Conservation (phyloP, 2,329 filamentous ascomycete genomes). For the Monilinia laxa region DNA sequence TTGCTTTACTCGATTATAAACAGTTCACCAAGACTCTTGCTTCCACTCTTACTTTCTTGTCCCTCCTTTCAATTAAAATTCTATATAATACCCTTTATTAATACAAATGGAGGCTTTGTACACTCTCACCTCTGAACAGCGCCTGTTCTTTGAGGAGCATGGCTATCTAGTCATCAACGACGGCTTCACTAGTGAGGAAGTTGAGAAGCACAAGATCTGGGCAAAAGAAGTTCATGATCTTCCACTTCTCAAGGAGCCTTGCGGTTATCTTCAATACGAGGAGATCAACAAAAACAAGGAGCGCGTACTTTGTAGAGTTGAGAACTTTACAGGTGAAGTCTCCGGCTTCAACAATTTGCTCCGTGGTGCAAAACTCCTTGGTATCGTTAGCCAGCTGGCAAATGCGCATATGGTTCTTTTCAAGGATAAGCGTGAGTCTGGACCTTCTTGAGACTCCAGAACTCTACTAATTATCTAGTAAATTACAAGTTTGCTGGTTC, state of each 20-base stretch:
- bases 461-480: conserved; percentile 28
- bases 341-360: background rate
- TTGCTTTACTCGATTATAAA: background rate
- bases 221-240: conserved; percentile 38
- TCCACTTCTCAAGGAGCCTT: conserved; percentile 34
- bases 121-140: background rate
- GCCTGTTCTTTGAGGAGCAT: background rate
- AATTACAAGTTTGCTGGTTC: conserved; percentile 42
- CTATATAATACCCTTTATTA: background rate
- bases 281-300: conserved; percentile 40
- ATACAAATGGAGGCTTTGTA: background rate
- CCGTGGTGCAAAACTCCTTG: background rate
- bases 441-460: background rate
- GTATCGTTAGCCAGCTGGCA: conserved; percentile 32
- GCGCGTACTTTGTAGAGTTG: conserved; percentile 41
- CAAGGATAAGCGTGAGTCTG: conserved; percentile 36
- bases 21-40: background rate
- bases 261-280: conserved; percentile 42
- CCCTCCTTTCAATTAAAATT: background rate
- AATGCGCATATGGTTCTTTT: conserved; percentile 35
- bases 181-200: background rate
- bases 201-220: background rate
- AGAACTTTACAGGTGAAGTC: conserved; percentile 28
- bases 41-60: background rate
- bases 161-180: background rate